Base-by-base conservation (phyloP, 2,329 filamentous ascomycete species). In the Aspergillus quadrilineatus region DNA sequence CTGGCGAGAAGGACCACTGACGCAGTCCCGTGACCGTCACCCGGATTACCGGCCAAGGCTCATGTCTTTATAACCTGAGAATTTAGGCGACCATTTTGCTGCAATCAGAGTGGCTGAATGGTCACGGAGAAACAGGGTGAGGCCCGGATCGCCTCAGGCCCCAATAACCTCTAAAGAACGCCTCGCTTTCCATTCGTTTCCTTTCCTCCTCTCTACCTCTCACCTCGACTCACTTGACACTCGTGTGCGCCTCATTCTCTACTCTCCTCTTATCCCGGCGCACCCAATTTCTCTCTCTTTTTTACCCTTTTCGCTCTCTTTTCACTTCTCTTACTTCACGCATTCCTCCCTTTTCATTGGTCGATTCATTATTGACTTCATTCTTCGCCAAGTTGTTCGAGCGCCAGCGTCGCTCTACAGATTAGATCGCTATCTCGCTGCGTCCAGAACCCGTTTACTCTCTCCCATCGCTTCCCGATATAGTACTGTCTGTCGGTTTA, bases 171-270 rank as follows among this genome's bases (percentile, higher is more conserved):
- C 17, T 57, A 57, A 17, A 58, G 64, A 66, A 64, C 61, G 64
- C 67, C 66, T 70, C 66, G 68, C 69, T 72, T 73, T 74, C 67
- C 67, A 68, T 70, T 69, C 68, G 71, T 72, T 72, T 73, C 69
- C 68, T 66, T 64, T 72, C 69, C 65, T 64, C 61, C 65, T 56
- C 59, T 64, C 60, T 57, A 28, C 58, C 62, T 41, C 63, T 60
- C 56, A 57, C 58, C 51, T 61, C 42, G 60, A 50, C 62, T 57
- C 61, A 42, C 45, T 50, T 51, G 56, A 54, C 61, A 56, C 52
- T 47, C 28, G 15, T 29, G 48, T 39, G 50, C 26, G 39, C 32
- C n/a, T 60, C 61, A 65, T 48, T 63, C 61, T 58, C 60, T 58
- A 53, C 61, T 46, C 62, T 65, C 55, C 58, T 65, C 53, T 55